Conservation (phyloP, 768 basidiomycete species). For the Exidia glandulosa region DNA sequence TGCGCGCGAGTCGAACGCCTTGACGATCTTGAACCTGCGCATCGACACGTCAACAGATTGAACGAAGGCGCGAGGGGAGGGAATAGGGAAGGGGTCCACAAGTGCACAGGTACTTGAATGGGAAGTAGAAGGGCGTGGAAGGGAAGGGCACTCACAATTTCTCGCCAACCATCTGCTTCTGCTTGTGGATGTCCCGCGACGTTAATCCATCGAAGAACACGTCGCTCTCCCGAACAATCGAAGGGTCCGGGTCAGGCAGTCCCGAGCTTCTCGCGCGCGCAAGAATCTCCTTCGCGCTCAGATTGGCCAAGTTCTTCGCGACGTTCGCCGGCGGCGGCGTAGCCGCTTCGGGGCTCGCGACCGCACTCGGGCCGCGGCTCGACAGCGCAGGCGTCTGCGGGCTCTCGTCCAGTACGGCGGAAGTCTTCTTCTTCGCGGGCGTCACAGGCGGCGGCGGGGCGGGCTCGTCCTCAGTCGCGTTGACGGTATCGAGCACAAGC, state of each 20-base stretch:
- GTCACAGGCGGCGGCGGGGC: slow-evolving; percentile 34
- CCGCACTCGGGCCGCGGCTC: slow-evolving; percentile 60
- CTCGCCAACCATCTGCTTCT: slow-evolving; percentile 75
- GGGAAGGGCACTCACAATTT: slow-evolving; percentile 44
- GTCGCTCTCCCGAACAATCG: slow-evolving; percentile 58
- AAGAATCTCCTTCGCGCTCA: slow-evolving; percentile 70
- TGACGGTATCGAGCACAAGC: slow-evolving; percentile 50
- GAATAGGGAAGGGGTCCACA: no score
- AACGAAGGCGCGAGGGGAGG: no score
- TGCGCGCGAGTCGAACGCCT: slow-evolving; percentile 35
- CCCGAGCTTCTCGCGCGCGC: slow-evolving; percentile 46
- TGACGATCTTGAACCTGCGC: slow-evolving; percentile 42
- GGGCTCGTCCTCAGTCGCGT: slow-evolving; percentile 40
- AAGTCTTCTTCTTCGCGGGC: slow-evolving; percentile 46
- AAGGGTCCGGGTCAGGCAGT: slow-evolving; percentile 57
- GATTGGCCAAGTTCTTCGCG: slow-evolving; percentile 46
- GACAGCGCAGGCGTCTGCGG: slow-evolving; percentile 72
- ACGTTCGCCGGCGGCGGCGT: slow-evolving; percentile 31
- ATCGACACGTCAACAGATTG: neutral
- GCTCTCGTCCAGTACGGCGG: slow-evolving; percentile 30
- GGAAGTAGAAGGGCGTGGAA: no score
- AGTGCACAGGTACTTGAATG: no score
- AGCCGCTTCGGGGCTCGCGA: slow-evolving; percentile 42
- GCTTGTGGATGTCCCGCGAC: slow-evolving; percentile 41
- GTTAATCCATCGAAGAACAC: slow-evolving; percentile 55